phyloP scores from a whole-genome alignment of 345 rosid genomes.

The Eucalyptus regnans region DNA sequence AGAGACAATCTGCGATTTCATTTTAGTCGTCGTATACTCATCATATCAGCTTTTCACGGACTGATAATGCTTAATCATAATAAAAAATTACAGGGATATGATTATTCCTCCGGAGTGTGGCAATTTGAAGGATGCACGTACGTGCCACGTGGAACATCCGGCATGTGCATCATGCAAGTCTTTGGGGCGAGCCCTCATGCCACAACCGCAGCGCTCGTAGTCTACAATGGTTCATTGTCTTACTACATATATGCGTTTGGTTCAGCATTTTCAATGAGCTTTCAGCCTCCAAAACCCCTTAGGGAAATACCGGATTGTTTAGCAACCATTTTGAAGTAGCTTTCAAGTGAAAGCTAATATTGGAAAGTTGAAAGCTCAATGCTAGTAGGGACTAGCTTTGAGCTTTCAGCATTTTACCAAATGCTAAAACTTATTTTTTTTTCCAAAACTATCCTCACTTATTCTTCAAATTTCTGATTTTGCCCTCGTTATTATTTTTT shows the following conservation, averaged over 20 bases:
- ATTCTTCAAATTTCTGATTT: too few relatives aligned
- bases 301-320: too few relatives aligned
- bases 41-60: background rate
- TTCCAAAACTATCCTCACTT: too few relatives aligned
- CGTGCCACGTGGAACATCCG: background rate
- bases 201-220: background rate
- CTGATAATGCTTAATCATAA: background rate
- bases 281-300: too few relatives aligned
- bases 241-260: background rate
- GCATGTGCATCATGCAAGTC: background rate
- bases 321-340: too few relatives aligned
- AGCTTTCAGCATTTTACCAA: too few relatives aligned
- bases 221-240: background rate
- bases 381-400: too few relatives aligned
- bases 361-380: too few relatives aligned
- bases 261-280: too few relatives aligned
- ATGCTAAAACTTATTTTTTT: too few relatives aligned
- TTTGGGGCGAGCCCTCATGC: background rate
- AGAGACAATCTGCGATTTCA: background rate
- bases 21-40: background rate
- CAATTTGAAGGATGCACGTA: background rate
- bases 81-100: background rate
- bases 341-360: too few relatives aligned
- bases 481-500: too few relatives aligned
- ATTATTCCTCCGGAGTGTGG: background rate